phyloP scores from a whole-genome alignment of 108 stramenopile species.

The Nitzschia sp. region DNA sequence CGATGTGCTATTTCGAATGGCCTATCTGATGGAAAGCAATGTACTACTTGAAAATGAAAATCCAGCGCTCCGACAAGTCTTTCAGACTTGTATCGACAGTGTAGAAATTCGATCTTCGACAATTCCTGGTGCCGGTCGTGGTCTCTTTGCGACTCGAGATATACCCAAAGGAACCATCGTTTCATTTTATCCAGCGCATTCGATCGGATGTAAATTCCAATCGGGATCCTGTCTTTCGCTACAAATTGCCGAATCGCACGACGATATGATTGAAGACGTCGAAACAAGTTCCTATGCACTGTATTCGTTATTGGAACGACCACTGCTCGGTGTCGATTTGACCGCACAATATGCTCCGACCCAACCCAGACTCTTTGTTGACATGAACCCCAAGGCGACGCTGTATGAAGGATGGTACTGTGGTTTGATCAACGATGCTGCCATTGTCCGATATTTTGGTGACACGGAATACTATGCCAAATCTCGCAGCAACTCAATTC shows the following conservation, averaged over 20 bases:
- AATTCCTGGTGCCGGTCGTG: conserved; percentile 75
- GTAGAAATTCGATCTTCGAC: conserved; percentile 57
- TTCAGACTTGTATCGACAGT: conserved; percentile 59
- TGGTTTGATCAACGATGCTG: conserved; percentile 10
- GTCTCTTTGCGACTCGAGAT: conserved; percentile 69
- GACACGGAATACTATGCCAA: conserved; percentile 1
- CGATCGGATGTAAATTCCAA: background rate
- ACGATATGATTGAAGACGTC: conserved; percentile 3
- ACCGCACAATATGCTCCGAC: background rate
- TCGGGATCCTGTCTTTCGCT: background rate
- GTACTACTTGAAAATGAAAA: background rate
- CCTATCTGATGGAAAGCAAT: background rate
- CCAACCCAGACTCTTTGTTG: background rate
- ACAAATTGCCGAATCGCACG: background rate
- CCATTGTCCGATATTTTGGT: background rate
- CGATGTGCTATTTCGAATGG: conserved; percentile 2
- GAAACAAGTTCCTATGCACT: conserved; percentile 6
- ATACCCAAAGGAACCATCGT: conserved; percentile 59
- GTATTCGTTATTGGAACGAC: background rate
- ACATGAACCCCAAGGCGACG: conserved; percentile 1
- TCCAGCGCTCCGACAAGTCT: background rate
- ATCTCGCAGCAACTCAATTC: background rate
- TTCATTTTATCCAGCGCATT: conserved; percentile 23
- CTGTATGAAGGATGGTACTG: conserved; percentile 1
- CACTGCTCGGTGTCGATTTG: background rate